Evolutionary conservation across 208 protist species (phyloP).

Genomic region (Leptomonas pyrrhocoris): DNA sequence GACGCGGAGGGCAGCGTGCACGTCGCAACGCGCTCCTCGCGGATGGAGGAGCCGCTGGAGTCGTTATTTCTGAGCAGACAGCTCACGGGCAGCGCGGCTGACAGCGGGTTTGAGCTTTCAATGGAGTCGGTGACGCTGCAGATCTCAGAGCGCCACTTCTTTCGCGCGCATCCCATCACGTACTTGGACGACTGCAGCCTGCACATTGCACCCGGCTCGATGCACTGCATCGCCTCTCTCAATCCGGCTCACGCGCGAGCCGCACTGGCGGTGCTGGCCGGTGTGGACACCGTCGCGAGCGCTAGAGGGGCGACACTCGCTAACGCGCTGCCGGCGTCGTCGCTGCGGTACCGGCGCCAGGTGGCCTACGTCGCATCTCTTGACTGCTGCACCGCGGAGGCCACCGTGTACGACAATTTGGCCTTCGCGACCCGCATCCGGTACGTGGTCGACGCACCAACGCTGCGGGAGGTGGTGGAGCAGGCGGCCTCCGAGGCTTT

Average conservation of each 20-base stretch:
- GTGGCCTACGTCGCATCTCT: constrained; percentile 50
- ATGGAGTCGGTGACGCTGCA: constrained; percentile 19
- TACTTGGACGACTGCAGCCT: constrained; percentile 31
- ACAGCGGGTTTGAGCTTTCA: constrained; percentile 21
- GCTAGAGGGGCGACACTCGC: constrained; percentile 52
- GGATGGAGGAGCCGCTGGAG: not conserved
- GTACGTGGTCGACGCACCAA: constrained; percentile 47
- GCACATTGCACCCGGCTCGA: constrained; percentile 19
- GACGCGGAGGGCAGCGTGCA: constrained; percentile 17
- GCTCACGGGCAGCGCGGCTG: not conserved
- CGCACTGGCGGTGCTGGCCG: constrained; percentile 29
- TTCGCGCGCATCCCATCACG: constrained; percentile 14
- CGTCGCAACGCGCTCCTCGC: not conserved
- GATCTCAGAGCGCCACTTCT: not conserved
- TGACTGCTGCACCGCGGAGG: constrained; percentile 58
- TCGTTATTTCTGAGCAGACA: not conserved
- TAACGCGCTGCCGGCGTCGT: constrained; percentile 31
- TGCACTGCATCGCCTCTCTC: constrained; percentile 44
- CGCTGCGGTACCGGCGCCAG: constrained; percentile 24
- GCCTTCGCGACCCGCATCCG: constrained; percentile 48
- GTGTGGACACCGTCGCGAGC: constrained; percentile 66
- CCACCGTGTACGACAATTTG: constrained; percentile 71
- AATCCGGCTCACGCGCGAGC: constrained; percentile 35
- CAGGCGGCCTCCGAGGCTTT: constrained; percentile 66
- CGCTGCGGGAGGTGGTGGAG: constrained; percentile 66